Conservation (phyloP, 805 yeast species). For the Millerago galiae region DNA sequence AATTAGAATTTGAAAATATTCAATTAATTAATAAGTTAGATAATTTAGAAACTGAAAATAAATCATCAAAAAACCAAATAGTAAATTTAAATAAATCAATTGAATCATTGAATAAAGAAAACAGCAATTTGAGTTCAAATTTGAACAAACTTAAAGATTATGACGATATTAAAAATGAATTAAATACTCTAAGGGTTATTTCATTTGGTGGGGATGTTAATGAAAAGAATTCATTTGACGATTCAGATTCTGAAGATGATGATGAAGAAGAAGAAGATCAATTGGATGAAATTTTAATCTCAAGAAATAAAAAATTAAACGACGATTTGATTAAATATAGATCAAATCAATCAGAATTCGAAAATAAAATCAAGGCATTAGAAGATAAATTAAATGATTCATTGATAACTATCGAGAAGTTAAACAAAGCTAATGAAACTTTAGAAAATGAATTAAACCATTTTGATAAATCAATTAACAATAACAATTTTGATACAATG, state of each 20-base stretch:
- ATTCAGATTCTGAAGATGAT: slow-evolving; percentile 20
- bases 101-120: slow-evolving; percentile 39
- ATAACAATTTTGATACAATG: slow-evolving; percentile 40
- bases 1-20: slow-evolving; percentile 66
- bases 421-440: slow-evolving; percentile 45
- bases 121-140: slow-evolving; percentile 41
- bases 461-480: slow-evolving; percentile 32
- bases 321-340: slow-evolving; percentile 63
- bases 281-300: slow-evolving; percentile 55
- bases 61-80: slow-evolving; percentile 12
- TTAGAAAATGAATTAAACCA: slow-evolving; percentile 70
- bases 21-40: slow-evolving; percentile 52
- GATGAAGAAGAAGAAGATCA: slow-evolving; percentile 20
- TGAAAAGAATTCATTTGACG: slow-evolving; percentile 1
- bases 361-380: slow-evolving; percentile 34
- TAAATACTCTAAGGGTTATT: slow-evolving; percentile 63
- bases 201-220: slow-evolving; percentile 64
- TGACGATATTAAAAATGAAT: slow-evolving; percentile 72
- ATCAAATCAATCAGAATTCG: slow-evolving; percentile 45
- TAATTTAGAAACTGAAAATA: slow-evolving; percentile 31
- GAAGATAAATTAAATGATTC: slow-evolving; percentile 30
- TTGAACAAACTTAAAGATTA: slow-evolving; percentile 57
- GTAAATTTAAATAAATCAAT: slow-evolving; percentile 25
- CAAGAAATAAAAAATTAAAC: slow-evolving; percentile 67
- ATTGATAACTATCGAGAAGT: slow-evolving; percentile 32